Evolutionary conservation across 2,329 filamentous ascomycete species (phyloP).

Genomic region (Arthrobotrys iridis): DNA sequence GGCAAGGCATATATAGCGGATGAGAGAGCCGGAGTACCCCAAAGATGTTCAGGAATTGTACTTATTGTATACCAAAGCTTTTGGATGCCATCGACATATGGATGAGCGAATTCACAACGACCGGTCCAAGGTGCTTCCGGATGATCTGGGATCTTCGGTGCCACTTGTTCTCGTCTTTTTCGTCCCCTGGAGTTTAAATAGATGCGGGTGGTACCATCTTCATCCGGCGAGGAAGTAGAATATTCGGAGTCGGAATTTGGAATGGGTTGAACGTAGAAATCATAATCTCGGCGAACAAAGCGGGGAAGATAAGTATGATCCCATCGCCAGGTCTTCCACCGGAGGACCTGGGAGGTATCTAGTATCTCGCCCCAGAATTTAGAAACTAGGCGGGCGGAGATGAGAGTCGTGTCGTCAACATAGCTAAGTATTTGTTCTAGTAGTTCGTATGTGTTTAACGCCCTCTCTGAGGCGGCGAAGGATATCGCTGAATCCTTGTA

Average conservation of each 20-base stretch:
- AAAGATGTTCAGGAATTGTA: constrained; percentile 7
- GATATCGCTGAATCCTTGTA: neutral
- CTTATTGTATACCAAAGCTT: constrained; percentile 12
- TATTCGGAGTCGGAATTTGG: constrained; percentile 2
- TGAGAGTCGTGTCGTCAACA: constrained; percentile 8
- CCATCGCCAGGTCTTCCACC: constrained; percentile 10
- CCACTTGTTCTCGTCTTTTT: neutral
- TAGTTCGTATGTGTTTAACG: constrained; percentile 2
- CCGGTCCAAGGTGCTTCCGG: neutral
- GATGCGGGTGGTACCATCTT: neutral
- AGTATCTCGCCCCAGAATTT: neutral
- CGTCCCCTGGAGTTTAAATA: neutral
- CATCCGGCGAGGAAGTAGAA: neutral
- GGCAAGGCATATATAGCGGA: neutral
- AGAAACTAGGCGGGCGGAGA: neutral
- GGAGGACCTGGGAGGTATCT: constrained; percentile 1
- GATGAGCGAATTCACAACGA: constrained; percentile 1
- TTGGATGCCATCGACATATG: constrained; percentile 8
- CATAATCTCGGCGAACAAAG: neutral
- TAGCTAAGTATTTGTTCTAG: neutral
- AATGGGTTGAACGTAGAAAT: constrained; percentile 7
- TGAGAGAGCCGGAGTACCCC: neutral
- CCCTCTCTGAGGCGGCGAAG: neutral
- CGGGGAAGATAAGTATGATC: constrained; percentile 5
- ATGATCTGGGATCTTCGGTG: neutral